Evolutionary conservation across 2,329 filamentous ascomycete species (phyloP).

Genomic region (Penicillium polonicum): DNA sequence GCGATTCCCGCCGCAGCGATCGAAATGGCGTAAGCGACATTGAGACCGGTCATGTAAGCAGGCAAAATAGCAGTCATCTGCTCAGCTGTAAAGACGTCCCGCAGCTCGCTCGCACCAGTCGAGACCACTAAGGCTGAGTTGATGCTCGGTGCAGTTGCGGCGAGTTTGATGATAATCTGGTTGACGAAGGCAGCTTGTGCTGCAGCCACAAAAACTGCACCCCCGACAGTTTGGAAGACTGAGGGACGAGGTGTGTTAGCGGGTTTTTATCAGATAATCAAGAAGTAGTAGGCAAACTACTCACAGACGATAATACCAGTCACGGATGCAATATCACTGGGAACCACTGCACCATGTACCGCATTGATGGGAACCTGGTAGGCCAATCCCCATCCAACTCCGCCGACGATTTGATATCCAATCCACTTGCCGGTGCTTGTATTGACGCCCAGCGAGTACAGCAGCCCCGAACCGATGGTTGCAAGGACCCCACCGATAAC

Average conservation of each 20-base stretch:
- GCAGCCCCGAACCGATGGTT: slow-evolving; percentile 31
- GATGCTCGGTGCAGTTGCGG: background rate
- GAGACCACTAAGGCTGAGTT: background rate
- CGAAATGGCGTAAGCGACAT: background rate
- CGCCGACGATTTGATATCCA: slow-evolving; percentile 37
- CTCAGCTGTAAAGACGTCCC: background rate
- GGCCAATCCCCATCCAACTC: slow-evolving; percentile 30
- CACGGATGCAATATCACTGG: background rate
- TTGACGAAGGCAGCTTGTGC: slow-evolving; percentile 12
- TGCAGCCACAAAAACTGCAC: slow-evolving; percentile 8
- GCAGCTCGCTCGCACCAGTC: background rate
- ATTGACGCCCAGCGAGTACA: slow-evolving; percentile 35
- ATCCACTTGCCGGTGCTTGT: slow-evolving; percentile 36
- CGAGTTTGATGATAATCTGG: background rate
- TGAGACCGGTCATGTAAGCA: background rate
- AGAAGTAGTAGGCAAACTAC: background rate
- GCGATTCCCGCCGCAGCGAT: background rate
- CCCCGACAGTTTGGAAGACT: slow-evolving; percentile 10
- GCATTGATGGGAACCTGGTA: slow-evolving; percentile 26
- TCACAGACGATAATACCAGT: background rate
- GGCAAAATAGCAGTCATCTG: background rate
- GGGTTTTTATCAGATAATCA: background rate
- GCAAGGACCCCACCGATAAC: slow-evolving; percentile 24
- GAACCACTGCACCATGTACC: slow-evolving; percentile 13
- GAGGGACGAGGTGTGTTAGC: background rate